These are phyloP conservation scores for Colletotrichum sp. DNA, from an alignment of 2,329 filamentous ascomycete species.

Conservation along the genomic window DNA sequence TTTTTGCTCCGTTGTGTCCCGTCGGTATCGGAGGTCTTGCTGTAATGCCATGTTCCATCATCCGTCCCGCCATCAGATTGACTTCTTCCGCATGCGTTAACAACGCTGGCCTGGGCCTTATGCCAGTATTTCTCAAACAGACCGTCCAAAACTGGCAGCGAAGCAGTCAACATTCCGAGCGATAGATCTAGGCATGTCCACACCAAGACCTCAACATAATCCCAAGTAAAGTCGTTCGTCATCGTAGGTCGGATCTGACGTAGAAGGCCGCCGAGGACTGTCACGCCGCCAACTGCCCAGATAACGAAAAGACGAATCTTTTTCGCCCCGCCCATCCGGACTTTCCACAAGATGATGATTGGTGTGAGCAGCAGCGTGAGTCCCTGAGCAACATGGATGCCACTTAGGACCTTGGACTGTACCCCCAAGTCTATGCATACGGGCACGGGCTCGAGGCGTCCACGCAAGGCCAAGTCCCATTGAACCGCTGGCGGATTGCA, in stretches of 20 bases:
- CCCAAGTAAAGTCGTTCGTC: constrained; percentile 26
- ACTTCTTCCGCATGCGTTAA: neutral
- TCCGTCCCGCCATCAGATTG: neutral
- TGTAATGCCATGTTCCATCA: neutral
- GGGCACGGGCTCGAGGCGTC: constrained; percentile 21
- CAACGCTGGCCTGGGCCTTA: neutral
- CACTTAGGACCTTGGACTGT: constrained; percentile 28
- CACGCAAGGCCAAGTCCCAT: constrained; percentile 30
- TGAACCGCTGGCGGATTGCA: constrained; percentile 30
- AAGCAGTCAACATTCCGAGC: constrained; percentile 35
- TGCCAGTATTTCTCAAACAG: neutral
- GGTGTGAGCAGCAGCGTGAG: constrained; percentile 36
- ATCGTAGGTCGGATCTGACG: constrained; percentile 27
- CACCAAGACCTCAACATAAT: constrained; percentile 29
- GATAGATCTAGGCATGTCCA: constrained; percentile 37
- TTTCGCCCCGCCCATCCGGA: constrained; percentile 31
- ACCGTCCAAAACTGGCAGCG: constrained; percentile 36
- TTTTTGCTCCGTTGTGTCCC: neutral
- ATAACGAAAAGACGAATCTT: constrained; percentile 35
- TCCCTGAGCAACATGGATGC: constrained; percentile 38
- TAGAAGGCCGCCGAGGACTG: constrained; percentile 34
- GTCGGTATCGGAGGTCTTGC: neutral
- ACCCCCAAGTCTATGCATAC: constrained; percentile 25
- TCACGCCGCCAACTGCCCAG: constrained; percentile 34
- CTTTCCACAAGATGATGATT: constrained; percentile 38